Evolutionary conservation across 2,329 filamentous ascomycete species (phyloP).

Genomic region (Aspergillus ochraceoroseus): DNA sequence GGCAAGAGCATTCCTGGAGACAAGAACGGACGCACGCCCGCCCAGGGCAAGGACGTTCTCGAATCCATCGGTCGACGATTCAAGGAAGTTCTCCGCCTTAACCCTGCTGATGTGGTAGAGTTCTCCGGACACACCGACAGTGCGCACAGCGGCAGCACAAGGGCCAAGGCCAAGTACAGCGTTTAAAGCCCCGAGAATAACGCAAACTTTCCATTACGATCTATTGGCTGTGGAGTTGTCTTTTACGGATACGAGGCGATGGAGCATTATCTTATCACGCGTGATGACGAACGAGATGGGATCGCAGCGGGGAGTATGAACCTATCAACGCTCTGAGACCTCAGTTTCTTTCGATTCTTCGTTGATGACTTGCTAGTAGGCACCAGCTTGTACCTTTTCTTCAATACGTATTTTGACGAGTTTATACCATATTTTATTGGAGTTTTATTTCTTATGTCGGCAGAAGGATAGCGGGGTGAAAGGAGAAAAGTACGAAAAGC

Average conservation of each 20-base stretch:
- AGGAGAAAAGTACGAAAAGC: constrained; percentile 9
- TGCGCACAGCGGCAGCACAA: constrained; percentile 85
- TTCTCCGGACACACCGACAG: constrained; percentile 96
- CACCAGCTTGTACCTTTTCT: constrained; percentile 33
- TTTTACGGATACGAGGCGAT: constrained; percentile 19
- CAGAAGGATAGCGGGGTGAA: constrained; percentile 10
- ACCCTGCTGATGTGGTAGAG: constrained; percentile 72
- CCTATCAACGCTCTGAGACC: constrained; percentile 7
- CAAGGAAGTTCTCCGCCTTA: constrained; percentile 85
- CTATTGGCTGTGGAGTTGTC: constrained; percentile 15
- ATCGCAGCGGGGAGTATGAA: constrained; percentile 11
- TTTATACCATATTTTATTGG: constrained; percentile 26
- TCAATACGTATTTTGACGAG: constrained; percentile 30
- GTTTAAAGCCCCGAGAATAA: constrained; percentile 53
- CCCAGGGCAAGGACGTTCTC: constrained; percentile 82
- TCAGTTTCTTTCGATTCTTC: constrained; percentile 23
- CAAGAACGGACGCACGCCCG: constrained; percentile 66
- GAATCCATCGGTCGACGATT: constrained; percentile 80
- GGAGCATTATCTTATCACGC: constrained; percentile 18
- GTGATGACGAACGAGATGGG: constrained; percentile 19
- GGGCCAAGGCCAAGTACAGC: constrained; percentile 89
- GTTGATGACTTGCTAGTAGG: constrained; percentile 29
- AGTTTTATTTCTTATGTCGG: constrained; percentile 15
- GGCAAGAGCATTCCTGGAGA: constrained; percentile 76
- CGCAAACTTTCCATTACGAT: constrained; percentile 18